Evolutionary conservation across 2,329 filamentous ascomycete genomes (phyloP).

Genomic region (Calonectria pteridis): DNA sequence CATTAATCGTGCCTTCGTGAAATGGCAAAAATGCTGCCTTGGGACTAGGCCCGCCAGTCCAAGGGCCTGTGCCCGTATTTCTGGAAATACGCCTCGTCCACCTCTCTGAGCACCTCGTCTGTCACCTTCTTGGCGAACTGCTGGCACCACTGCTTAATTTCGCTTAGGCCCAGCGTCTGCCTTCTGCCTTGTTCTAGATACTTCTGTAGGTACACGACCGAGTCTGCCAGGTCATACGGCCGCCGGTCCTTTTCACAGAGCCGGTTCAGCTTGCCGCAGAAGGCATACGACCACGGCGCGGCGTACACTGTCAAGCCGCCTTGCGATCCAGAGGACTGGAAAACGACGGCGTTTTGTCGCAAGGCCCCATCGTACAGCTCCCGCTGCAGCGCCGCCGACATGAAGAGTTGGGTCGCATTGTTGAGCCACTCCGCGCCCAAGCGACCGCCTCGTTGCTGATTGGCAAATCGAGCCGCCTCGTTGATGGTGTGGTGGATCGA

Average conservation of each 20-base stretch:
- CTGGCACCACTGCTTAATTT: neutral
- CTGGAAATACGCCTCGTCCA: neutral
- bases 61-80: neutral
- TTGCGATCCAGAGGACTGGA: neutral
- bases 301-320: neutral
- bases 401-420: neutral
- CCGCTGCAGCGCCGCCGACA: neutral
- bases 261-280: neutral
- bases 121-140: neutral
- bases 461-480: neutral
- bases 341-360: neutral
- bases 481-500: neutral
- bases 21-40: neutral
- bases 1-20: neutral
- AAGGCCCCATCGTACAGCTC: neutral
- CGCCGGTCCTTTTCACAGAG: neutral
- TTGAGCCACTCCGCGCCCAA: neutral
- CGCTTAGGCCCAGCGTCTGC: neutral
- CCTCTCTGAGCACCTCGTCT: neutral
- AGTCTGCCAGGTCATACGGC: neutral
- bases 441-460: neutral
- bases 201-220: neutral
- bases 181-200: neutral
- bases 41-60: neutral
- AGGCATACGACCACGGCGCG: neutral